Base-by-base conservation (phyloP, 306 rosid genomes). In the Casuarina equisetifolia region DNA sequence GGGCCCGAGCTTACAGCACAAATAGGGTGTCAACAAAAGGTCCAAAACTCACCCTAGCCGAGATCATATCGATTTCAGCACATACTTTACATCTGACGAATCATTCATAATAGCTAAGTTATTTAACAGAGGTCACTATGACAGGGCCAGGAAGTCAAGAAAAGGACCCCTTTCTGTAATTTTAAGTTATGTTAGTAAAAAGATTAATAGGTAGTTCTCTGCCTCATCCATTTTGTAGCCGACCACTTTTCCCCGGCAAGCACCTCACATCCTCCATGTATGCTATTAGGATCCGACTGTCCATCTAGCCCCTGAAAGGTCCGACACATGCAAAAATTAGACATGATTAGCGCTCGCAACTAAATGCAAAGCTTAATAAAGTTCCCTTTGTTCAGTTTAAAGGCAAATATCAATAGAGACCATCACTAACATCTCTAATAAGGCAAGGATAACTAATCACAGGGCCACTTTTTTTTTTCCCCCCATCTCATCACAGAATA, bases 211-310 rank as follows among this genome's bases (percentile, higher is more conserved):
- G 82, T 76, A 73, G 74, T 45, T 82, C 57, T 83, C 80, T 88
- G 91, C 78, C 91, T 88, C 89, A 88, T 83, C 91, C 89, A 88
- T 88, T 88, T 88, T 48, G 91, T 88, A 66, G 91, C 91, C 20
- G 91, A 85, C 91, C 91, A 85, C 61, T 88, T 88, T 74, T 88
- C 91, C 13, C 91, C 91, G 0, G 84, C 40, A 25, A 85, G 75
- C 8, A 88, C 91, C 53, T 88, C 83, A 13, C 91, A 88, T 6
- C 91, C 91, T 79, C 87, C 91, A 62, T 88, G 89, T 64, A 88
- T 63, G 84, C 91, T 88, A 25, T 76, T 79, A 20, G 87, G 87
- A 81, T 88, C 89, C 11, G 86, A 83, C 72, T 85, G 73, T 36
- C 91, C 91, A 70, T 88, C 87, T 25, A 88, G 84, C 46, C 87